Evolutionary conservation across 176 grass and related monocot genomes (phyloP).

Genomic region (Lolium rigidum): DNA sequence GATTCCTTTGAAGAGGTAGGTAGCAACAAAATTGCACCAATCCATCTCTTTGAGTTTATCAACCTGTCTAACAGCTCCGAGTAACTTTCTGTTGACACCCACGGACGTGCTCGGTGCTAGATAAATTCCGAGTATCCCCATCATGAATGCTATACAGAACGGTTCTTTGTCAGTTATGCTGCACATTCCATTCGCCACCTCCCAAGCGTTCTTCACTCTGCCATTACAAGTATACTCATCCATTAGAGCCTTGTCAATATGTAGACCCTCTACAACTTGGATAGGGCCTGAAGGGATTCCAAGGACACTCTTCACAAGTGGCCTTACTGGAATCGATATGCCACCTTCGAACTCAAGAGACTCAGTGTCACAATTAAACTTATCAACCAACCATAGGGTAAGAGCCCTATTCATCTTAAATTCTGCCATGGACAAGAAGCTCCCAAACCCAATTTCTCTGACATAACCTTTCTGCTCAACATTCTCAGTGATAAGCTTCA

Average conservation of each 20-base stretch:
- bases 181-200: neutral
- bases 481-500: neutral
- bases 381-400: neutral
- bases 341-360: neutral
- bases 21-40: neutral
- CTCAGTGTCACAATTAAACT: neutral
- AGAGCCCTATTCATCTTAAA: neutral
- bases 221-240: neutral
- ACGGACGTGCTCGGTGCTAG: neutral
- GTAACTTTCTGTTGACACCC: neutral
- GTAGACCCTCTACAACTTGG: neutral
- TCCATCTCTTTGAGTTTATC: slow-evolving; percentile 3
- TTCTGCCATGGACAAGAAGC: neutral
- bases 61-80: neutral
- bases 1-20: neutral
- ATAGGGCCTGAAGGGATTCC: neutral
- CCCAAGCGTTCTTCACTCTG: neutral
- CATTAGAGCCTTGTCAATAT: neutral
- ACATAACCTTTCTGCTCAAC: neutral
- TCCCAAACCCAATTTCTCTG: neutral
- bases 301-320: slow-evolving; percentile 5
- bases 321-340: slow-evolving; percentile 8
- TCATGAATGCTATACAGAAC: neutral
- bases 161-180: neutral
- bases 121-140: neutral